A percentile compares a stretch with the other conserved stretches of the same genome.
These are phyloP conservation scores for Eimeria mitis DNA, from an alignment of 169 alveolate genomes.

Conservation along the genomic window DNA sequence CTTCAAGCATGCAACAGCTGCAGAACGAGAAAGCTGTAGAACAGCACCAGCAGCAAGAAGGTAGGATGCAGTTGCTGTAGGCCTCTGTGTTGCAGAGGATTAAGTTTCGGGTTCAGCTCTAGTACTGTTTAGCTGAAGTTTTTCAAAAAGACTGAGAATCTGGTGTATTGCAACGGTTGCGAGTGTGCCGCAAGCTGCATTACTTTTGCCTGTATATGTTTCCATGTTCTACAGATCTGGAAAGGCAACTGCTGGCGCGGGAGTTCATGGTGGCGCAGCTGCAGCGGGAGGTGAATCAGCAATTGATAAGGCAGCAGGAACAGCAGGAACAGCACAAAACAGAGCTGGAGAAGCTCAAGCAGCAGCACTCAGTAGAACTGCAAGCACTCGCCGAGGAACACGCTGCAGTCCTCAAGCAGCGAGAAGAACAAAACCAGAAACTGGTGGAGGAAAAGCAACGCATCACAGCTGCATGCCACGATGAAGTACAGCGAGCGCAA, in stretches of 20 bases:
- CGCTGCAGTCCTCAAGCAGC: constrained; percentile 5
- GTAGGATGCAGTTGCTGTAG: not conserved
- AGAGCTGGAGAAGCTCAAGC: constrained; percentile 8
- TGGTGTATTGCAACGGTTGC: not conserved
- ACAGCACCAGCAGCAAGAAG: constrained; percentile 36
- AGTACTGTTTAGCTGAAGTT: not conserved
- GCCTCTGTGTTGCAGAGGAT: not conserved
- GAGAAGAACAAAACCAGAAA: constrained; percentile 9
- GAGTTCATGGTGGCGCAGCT: constrained; percentile 64
- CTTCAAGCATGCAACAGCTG: not conserved
- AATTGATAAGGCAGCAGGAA: constrained; percentile 25
- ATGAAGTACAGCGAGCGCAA: constrained; percentile 38
- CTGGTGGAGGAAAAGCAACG: constrained; percentile 11
- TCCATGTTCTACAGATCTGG: not conserved
- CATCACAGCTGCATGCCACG: constrained; percentile 3
- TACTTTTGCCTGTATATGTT: not conserved
- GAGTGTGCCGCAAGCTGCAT: not conserved
- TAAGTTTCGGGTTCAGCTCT: not conserved
- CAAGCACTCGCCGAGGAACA: not conserved
- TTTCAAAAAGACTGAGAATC: not conserved
- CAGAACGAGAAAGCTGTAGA: constrained; percentile 3
- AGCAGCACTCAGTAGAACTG: constrained; percentile 13
- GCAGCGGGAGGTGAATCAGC: constrained; percentile 1
- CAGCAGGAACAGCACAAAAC: constrained; percentile 29
- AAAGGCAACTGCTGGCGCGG: constrained; percentile 34